Evolutionary conservation across 192 early-diverging fungal genomes (phyloP).

Genomic region (Coemansia biformis): DNA sequence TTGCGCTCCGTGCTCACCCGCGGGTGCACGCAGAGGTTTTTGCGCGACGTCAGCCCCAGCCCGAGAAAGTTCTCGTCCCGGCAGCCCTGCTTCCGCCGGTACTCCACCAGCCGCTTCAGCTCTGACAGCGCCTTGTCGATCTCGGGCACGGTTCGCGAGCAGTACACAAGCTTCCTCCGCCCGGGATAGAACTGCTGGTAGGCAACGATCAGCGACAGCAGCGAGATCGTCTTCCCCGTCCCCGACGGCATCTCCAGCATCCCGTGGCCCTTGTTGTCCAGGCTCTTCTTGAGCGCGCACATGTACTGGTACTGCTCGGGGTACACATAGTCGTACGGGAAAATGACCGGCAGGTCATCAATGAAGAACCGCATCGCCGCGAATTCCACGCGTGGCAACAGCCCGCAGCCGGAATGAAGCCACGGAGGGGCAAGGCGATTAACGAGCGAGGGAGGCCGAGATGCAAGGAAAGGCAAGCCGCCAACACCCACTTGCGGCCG

Average conservation of each 20-base stretch:
- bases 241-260: constrained; percentile 99
- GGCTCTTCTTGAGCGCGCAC: constrained; percentile 85
- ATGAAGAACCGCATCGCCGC: constrained; percentile 36
- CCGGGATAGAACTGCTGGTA: constrained; percentile 92
- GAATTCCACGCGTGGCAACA: too few species aligned
- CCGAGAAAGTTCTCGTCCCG: constrained; percentile 78
- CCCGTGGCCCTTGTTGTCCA: constrained; percentile 93
- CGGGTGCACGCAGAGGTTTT: constrained; percentile 92
- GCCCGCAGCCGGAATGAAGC: background rate
- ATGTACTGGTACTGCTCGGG: constrained; percentile 99
- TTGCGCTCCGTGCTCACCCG: constrained; percentile 81
- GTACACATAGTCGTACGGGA: constrained; percentile 99
- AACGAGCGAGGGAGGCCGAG: too few species aligned
- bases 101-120: constrained; percentile 85
- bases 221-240: constrained; percentile 96
- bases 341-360: constrained; percentile 78
- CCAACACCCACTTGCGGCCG: too few species aligned
- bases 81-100: constrained; percentile 62
- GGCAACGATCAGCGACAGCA: constrained; percentile 91
- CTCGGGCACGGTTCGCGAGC: constrained; percentile 98
- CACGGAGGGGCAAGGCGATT: too few species aligned
- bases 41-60: constrained; percentile 86
- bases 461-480: too few species aligned
- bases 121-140: constrained; percentile 98
- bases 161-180: constrained; percentile 97